These are phyloP conservation scores for Pulicaria dysenterica DNA, from an alignment of 129 eudicot genomes.

Conservation along the genomic window DNA sequence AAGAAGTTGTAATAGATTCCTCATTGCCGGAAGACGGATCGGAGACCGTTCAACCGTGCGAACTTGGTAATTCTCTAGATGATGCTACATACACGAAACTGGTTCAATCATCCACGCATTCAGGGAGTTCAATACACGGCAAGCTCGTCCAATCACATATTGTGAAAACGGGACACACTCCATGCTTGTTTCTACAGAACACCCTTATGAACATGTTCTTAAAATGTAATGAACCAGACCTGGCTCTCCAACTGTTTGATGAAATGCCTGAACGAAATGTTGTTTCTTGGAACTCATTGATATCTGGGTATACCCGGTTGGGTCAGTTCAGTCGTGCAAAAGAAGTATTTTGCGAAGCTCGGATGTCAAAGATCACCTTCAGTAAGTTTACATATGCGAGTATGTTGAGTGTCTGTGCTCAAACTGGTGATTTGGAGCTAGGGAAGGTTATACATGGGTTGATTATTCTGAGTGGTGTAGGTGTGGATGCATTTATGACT, in stretches of 20 bases:
- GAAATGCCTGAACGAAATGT: slow-evolving; percentile 51
- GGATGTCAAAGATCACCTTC: slow-evolving; percentile 10
- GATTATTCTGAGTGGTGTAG: slow-evolving; percentile 38
- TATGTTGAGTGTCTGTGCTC: slow-evolving; percentile 45
- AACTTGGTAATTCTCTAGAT: slow-evolving; percentile 23
- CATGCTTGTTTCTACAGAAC: slow-evolving; percentile 40
- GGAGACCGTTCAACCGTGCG: neutral
- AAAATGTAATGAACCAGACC: slow-evolving; percentile 37
- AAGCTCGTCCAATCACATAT: slow-evolving; percentile 49
- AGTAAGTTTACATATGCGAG: slow-evolving; percentile 43
- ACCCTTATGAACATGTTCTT: slow-evolving; percentile 48
- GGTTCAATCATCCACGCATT: slow-evolving; percentile 36
- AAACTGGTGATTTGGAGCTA: slow-evolving; percentile 32
- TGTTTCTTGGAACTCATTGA: slow-evolving; percentile 51
- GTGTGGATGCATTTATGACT: slow-evolving; percentile 37
- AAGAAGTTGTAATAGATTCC: neutral
- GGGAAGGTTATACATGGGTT: slow-evolving; percentile 47
- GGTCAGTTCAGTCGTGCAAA: slow-evolving; percentile 32
- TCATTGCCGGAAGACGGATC: neutral
- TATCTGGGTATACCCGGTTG: slow-evolving; percentile 45
- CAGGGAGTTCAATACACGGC: slow-evolving; percentile 33
- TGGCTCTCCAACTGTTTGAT: slow-evolving; percentile 43
- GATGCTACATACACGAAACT: slow-evolving; percentile 38
- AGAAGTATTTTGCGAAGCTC: slow-evolving; percentile 35
- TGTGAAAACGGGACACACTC: slow-evolving; percentile 38